These are phyloP conservation scores for Nitzschia inconspicua DNA, from an alignment of 108 stramenopile species.

Conservation along the genomic window DNA sequence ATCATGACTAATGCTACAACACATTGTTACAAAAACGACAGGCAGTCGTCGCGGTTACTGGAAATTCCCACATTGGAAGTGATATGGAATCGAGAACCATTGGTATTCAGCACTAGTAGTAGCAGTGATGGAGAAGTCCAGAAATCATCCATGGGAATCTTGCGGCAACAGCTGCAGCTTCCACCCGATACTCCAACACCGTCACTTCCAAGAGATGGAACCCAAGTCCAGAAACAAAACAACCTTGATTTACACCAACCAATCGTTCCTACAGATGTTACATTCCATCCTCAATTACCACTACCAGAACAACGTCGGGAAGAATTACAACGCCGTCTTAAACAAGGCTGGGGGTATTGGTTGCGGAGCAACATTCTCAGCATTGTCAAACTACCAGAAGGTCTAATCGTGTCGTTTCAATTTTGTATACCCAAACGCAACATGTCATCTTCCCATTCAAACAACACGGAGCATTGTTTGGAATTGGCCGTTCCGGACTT, in stretches of 20 bases:
- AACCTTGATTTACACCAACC: background rate
- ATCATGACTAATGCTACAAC: constrained; percentile 5
- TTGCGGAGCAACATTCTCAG: background rate
- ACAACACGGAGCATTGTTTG: no score
- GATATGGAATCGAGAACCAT: background rate
- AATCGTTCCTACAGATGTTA: background rate
- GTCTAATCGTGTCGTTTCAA: background rate
- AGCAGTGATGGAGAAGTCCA: no score
- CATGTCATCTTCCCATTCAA: no score
- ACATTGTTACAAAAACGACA: background rate
- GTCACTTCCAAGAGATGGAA: background rate
- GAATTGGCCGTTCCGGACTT: constrained; percentile 1
- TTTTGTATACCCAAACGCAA: background rate
- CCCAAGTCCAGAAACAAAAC: background rate
- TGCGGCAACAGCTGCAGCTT: background rate
- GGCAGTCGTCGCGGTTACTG: background rate
- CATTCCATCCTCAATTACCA: background rate
- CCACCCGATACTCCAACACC: background rate
- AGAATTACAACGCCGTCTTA: background rate
- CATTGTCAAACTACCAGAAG: constrained; percentile 4
- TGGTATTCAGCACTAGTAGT: background rate
- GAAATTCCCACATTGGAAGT: background rate
- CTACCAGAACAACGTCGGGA: background rate
- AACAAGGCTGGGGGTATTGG: constrained; percentile 8
- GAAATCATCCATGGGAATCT: no score